Percentiles rank a stretch among this genome's conserved stretches.
Evolutionary conservation across 495 filamentous ascomycete genomes (phyloP).

Genomic region (Aspergillus bridgeri): DNA sequence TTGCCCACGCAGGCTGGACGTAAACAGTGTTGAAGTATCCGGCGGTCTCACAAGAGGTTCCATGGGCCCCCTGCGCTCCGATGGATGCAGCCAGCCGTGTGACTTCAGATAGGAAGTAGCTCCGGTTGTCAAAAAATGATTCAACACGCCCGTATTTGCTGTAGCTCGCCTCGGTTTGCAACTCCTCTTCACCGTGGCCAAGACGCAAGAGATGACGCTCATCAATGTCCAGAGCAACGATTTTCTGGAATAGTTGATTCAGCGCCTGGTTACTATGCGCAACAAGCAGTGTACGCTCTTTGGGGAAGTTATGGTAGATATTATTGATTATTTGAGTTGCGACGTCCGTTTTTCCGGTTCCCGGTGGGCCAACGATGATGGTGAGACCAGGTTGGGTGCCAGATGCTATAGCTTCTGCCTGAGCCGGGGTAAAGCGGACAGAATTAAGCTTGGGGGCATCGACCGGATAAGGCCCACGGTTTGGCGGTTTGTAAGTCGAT

Average conservation of each 20-base stretch:
- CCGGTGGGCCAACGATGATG: constrained; percentile 91
- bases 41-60: constrained; percentile 93
- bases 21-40: constrained; percentile 95
- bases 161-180: constrained; percentile 81
- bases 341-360: constrained; percentile 98
- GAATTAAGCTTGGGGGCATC: constrained; percentile 81
- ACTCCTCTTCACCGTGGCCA: constrained; percentile 91
- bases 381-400: constrained; percentile 94
- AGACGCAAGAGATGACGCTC: constrained; percentile 89
- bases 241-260: constrained; percentile 99
- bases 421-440: constrained; percentile 84
- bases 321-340: constrained; percentile 98
- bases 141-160: constrained; percentile 96
- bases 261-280: constrained; percentile 97
- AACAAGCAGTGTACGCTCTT: constrained; percentile 86
- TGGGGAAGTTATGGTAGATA: constrained; percentile 95
- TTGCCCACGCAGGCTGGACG: constrained; percentile 81
- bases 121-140: constrained; percentile 88
- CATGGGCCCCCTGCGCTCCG: constrained; percentile 84
- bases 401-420: constrained; percentile 89
- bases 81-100: constrained; percentile 80
- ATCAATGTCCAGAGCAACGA: constrained; percentile 90
- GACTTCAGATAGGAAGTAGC: constrained; percentile 76
- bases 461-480: constrained; percentile 85
- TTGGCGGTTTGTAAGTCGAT: constrained; percentile 87